Evolutionary conservation across 2,329 filamentous ascomycete genomes (phyloP).

Genomic region (Colletotrichum scovillei): DNA sequence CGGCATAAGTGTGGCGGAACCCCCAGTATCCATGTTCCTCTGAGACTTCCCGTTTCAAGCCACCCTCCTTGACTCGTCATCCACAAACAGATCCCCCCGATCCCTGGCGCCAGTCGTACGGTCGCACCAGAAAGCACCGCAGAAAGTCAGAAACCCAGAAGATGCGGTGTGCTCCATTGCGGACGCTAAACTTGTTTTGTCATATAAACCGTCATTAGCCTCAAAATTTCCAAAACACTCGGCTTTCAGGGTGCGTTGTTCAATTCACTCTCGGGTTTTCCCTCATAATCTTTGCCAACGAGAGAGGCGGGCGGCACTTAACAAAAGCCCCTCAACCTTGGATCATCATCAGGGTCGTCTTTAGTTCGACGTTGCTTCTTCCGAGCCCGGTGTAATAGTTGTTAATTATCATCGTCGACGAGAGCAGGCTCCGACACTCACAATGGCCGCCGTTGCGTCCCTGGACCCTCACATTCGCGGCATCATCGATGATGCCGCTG

Average conservation of each 20-base stretch:
- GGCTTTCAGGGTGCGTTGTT: neutral
- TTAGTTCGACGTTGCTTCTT: neutral
- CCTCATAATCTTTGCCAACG: neutral
- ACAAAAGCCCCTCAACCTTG: conserved; percentile 8
- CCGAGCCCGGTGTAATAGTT: neutral
- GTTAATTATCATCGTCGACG: neutral
- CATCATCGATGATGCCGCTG: conserved; percentile 45
- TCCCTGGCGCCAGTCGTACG: conserved; percentile 7
- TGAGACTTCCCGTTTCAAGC: conserved; percentile 28
- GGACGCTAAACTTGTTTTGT: conserved; percentile 32
- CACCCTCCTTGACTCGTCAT: conserved; percentile 27
- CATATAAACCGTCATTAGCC: conserved; percentile 30
- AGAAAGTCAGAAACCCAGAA: neutral
- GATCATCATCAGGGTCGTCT: neutral
- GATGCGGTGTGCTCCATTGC: conserved; percentile 2
- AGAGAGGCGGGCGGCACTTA: neutral
- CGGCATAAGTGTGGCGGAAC: conserved; percentile 9
- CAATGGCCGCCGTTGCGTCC: conserved; percentile 27
- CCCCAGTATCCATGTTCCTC: conserved; percentile 27
- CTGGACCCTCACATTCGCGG: conserved; percentile 50
- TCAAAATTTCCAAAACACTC: conserved; percentile 10
- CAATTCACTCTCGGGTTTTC: neutral
- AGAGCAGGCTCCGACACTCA: too few species aligned
- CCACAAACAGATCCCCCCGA: neutral
- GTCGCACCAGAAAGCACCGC: conserved; percentile 14